A percentile compares a stretch with the other conserved stretches of the same genome.
phyloP scores from a whole-genome alignment of 78 protist genomes.

The Isochrysis galbana region DNA sequence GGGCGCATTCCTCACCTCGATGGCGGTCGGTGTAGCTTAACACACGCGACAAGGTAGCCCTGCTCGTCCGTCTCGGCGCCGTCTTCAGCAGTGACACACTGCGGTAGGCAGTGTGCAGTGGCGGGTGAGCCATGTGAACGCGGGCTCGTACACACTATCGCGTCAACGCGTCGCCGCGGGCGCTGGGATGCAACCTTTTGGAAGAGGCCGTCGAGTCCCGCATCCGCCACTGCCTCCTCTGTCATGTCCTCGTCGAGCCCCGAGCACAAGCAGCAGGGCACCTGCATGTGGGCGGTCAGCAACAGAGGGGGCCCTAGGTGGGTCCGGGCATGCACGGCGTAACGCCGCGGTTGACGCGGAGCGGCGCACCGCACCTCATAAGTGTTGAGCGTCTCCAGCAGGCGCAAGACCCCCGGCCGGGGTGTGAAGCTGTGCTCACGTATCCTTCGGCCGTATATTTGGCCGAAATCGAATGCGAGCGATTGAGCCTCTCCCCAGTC shows the following conservation, averaged over 20 bases:
- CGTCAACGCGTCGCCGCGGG: too few relatives aligned
- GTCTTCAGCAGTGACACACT: neutral
- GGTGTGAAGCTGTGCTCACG: neutral
- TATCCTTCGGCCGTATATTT: neutral
- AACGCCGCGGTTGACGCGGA: too few relatives aligned
- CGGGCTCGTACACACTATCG: too few relatives aligned
- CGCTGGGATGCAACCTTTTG: too few relatives aligned
- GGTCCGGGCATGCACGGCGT: too few relatives aligned
- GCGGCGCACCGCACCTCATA: too few relatives aligned
- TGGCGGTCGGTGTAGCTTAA: neutral
- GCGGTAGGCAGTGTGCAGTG: too few relatives aligned
- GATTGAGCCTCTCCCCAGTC: neutral
- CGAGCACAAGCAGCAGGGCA: conserved; percentile 14
- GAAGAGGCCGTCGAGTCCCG: neutral
- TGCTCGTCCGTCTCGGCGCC: neutral
- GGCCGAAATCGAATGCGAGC: neutral
- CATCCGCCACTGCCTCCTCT: neutral
- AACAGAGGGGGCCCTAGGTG: too few relatives aligned
- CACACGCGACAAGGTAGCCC: neutral
- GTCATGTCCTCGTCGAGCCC: neutral
- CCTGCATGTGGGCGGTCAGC: too few relatives aligned
- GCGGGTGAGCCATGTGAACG: too few relatives aligned
- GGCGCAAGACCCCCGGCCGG: neutral
- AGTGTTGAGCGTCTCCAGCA: neutral
- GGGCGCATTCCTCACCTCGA: too few relatives aligned